Evolutionary conservation across 192 early-diverging fungal species (phyloP).

Genomic region (Lobosporangium transversale): DNA sequence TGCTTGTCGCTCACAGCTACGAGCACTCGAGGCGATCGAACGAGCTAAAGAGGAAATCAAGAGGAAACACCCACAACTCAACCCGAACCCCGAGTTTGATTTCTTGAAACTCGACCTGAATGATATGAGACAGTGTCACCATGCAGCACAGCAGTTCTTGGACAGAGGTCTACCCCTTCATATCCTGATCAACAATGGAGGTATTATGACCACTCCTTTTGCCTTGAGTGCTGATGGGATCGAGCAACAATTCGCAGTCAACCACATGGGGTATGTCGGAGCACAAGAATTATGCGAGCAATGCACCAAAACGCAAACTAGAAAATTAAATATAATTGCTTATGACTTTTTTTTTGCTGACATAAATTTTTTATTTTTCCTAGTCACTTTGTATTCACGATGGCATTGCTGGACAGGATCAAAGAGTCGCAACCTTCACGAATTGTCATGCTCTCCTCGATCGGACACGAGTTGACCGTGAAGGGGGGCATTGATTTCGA

Average conservation of each 20-base stretch:
- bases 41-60: constrained; percentile 15
- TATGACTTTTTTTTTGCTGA: no score
- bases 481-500: constrained; percentile 56
- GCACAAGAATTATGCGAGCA: not conserved
- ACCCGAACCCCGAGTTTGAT: constrained; percentile 29
- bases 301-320: no score
- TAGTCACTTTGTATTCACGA: constrained; percentile 54
- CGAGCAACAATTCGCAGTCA: constrained; percentile 59
- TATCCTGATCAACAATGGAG: constrained; percentile 56
- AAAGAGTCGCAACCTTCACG: constrained; percentile 45
- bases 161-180: constrained; percentile 55
- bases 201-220: constrained; percentile 33
- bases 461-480: constrained; percentile 42
- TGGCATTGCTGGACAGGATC: constrained; percentile 36
- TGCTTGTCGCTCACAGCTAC: constrained; percentile 21
- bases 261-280: constrained; percentile 64
- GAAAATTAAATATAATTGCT: no score
- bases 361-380: constrained; percentile 9
- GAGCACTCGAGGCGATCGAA: constrained; percentile 28
- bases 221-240: constrained; percentile 50
- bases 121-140: constrained; percentile 35
- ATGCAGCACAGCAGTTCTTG: constrained; percentile 51
- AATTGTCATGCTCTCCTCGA: constrained; percentile 56
- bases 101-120: constrained; percentile 49
- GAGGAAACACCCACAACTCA: constrained; percentile 6